These are phyloP conservation scores for Panicum miliaceum DNA, from an alignment of 176 grass and related monocot species.

Conservation along the genomic window DNA sequence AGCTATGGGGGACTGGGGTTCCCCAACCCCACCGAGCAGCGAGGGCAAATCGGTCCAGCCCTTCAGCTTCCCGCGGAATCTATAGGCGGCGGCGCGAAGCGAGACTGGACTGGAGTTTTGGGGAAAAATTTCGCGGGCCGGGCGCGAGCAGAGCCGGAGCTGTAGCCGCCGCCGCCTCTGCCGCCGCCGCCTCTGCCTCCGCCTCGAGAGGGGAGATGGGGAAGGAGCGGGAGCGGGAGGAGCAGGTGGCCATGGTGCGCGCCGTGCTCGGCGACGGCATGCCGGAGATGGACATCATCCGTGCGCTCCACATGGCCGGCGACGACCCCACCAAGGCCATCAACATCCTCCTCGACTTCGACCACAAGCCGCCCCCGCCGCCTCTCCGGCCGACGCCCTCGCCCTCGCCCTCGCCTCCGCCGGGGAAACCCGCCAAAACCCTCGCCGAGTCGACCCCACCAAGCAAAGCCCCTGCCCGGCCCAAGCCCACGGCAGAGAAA, in stretches of 20 bases:
- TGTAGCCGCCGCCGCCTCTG: not conserved
- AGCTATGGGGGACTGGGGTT: too few relatives aligned
- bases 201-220: conserved; percentile 49
- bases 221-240: conserved; percentile 58
- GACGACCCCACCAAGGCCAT: conserved; percentile 85
- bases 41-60: conserved; percentile 17
- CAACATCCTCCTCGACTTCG: conserved; percentile 89
- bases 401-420: conserved; percentile 3
- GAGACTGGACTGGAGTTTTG: conserved; percentile 3
- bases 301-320: conserved; percentile 84
- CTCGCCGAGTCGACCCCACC: conserved; percentile 17
- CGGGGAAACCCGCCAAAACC: conserved; percentile 23
- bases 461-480: conserved; percentile 24
- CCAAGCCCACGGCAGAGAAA: conserved; percentile 36
- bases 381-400: not conserved
- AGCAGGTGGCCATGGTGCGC: conserved; percentile 70
- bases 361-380: not conserved
- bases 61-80: conserved; percentile 48
- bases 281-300: conserved; percentile 95
- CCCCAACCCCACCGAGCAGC: too few relatives aligned
- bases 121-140: conserved; percentile 20
- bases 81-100: conserved; percentile 37
- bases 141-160: conserved; percentile 8
- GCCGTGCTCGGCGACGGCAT: conserved; percentile 71
- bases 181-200: conserved; percentile 10